These are phyloP conservation scores for Pyrenula massariospora DNA, from an alignment of 495 filamentous ascomycete species.

Conservation along the genomic window DNA sequence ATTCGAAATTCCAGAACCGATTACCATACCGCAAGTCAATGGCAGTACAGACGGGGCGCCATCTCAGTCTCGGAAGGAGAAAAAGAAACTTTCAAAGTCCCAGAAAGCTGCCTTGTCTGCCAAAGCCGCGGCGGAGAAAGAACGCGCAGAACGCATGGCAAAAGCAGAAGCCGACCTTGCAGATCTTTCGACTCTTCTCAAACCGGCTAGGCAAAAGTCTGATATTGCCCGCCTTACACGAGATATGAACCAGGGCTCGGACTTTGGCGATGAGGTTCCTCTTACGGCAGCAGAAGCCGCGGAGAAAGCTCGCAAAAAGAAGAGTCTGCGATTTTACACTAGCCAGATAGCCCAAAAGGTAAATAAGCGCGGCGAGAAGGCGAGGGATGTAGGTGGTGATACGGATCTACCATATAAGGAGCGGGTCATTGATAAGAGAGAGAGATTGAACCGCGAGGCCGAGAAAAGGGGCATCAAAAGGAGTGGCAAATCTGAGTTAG, in stretches of 20 bases:
- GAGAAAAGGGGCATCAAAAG: constrained; percentile 58
- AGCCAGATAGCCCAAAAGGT: constrained; percentile 89
- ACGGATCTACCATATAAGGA: constrained; percentile 85
- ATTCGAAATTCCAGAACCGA: background rate
- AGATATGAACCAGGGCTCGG: constrained; percentile 35
- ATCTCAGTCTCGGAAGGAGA: constrained; percentile 7
- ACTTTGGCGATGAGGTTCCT: constrained; percentile 55
- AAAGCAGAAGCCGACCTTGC: constrained; percentile 62
- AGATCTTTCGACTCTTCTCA: constrained; percentile 38
- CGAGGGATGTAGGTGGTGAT: constrained; percentile 79
- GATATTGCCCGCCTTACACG: constrained; percentile 9
- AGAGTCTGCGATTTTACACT: constrained; percentile 89
- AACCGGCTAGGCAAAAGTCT: constrained; percentile 24
- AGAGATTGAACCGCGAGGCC: constrained; percentile 74
- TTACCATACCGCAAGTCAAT: background rate
- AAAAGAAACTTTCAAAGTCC: constrained; percentile 37
- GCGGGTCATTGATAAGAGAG: constrained; percentile 70
- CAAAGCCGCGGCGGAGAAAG: constrained; percentile 38
- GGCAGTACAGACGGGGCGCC: background rate
- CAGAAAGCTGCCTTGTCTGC: constrained; percentile 38
- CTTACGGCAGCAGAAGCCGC: constrained; percentile 54
- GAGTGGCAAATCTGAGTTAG: constrained; percentile 45
- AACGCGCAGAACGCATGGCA: constrained; percentile 40
- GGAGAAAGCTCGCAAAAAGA: constrained; percentile 77
- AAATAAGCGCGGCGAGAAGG: constrained; percentile 71